Base-by-base conservation (phyloP, 2,329 filamentous ascomycete species). In the Pseudocercospora pini-densiflorae region DNA sequence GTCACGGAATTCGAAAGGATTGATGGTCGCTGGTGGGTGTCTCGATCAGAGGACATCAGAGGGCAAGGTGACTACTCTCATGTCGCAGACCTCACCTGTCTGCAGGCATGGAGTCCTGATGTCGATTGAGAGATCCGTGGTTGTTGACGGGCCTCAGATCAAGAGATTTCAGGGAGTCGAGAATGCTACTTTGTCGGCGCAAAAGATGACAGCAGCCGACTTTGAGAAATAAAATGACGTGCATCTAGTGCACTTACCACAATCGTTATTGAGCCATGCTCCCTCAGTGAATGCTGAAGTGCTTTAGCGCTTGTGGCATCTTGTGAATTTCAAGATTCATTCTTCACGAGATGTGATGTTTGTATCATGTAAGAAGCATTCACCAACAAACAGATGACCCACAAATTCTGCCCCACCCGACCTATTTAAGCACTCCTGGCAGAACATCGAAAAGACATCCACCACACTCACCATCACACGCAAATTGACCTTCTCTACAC, bases 1-100 rank as follows among this genome's bases (percentile, higher is more conserved):
- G 51, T 55, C 10, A 55, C 51, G 16, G 51, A 55, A 19, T 55
- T 55, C 10, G 23, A 33, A 16, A 55, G 51, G 27, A 33, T 33
- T n/a, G 51, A 31, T n/a, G 51, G 51, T n/a, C 51, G 51, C 51
- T 55, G 51, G 51, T 55, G 51, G 51, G 51, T 27, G 23, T n/a
- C 24, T 2, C 23, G 27, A 31, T 55, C 51, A 7, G 23, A 55
- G 16, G 51, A 55, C n/a, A 55, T 55, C 27, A 55, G 51, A 55
- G 51, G 51, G 27, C 51, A 55, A 9, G 51, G 51, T 12, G 51
- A 55, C 14, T 55, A 55, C 27, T 31, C 51, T 10, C 51, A 55
- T 14, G 51, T 55, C 27, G 51, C 51, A 8, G 51, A 55, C 24
- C 16, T 55, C 23, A 55, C 51, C 23, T 55, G 24, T 31, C 51